These are phyloP conservation scores for Hamamelis virginiana DNA, from an alignment of 164 flowering plant genomes.

Conservation along the genomic window DNA sequence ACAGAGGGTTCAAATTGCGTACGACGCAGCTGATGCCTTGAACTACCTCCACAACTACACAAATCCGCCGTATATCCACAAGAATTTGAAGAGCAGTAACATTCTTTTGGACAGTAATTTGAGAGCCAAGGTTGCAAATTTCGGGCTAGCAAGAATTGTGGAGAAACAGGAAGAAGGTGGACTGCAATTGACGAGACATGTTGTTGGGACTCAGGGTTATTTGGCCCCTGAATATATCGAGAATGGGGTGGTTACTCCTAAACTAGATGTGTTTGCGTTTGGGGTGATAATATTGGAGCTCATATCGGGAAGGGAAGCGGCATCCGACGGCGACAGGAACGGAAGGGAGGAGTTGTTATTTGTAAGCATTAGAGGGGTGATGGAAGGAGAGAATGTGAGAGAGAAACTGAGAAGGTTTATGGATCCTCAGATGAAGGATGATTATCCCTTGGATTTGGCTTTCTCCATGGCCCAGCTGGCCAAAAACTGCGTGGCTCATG, in stretches of 20 bases:
- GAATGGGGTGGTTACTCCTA: slow-evolving; percentile 60
- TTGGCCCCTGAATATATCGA: slow-evolving; percentile 76
- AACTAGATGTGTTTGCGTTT: slow-evolving; percentile 67
- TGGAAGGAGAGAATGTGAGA: slow-evolving; percentile 57
- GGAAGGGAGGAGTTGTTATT: slow-evolving; percentile 32
- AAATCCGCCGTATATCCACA: slow-evolving; percentile 56
- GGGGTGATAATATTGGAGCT: slow-evolving; percentile 75
- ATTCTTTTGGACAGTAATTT: slow-evolving; percentile 49
- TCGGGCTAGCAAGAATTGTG: slow-evolving; percentile 50
- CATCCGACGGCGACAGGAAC: slow-evolving; percentile 11
- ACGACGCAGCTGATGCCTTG: slow-evolving; percentile 60
- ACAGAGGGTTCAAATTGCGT: slow-evolving; percentile 67
- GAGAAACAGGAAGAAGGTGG: slow-evolving; percentile 24
- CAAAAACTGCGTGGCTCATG: slow-evolving; percentile 47
- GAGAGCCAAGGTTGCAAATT: slow-evolving; percentile 56
- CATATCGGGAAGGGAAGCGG: slow-evolving; percentile 61
- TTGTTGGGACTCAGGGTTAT: slow-evolving; percentile 69
- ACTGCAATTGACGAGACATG: slow-evolving; percentile 55
- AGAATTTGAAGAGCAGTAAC: slow-evolving; percentile 63
- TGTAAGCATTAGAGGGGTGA: slow-evolving; percentile 31
- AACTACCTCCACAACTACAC: slow-evolving; percentile 68
- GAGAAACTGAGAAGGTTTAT: slow-evolving; percentile 49
- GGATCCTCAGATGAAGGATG: slow-evolving; percentile 38
- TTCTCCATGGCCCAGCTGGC: slow-evolving; percentile 64
- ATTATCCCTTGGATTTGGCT: slow-evolving; percentile 66